phyloP scores from a whole-genome alignment of 2,329 filamentous ascomycete species.

The Talaromyces sp. region DNA sequence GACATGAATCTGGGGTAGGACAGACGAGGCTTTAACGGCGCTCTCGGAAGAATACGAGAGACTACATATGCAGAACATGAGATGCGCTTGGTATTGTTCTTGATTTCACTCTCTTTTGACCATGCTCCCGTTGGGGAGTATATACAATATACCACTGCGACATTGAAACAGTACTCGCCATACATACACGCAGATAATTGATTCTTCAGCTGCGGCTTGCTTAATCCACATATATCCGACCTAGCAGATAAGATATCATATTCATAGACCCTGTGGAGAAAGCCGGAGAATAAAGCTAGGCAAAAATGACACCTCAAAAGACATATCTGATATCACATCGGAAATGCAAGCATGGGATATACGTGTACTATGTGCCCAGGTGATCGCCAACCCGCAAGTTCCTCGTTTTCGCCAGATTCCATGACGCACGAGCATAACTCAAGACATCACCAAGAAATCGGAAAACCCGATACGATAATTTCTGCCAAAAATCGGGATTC shows the following conservation, averaged over 20 bases:
- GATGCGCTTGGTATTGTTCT: no score
- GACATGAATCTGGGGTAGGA: not conserved
- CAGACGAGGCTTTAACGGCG: not conserved
- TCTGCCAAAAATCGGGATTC: not conserved
- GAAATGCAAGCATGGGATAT: not conserved
- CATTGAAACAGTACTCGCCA: not conserved
- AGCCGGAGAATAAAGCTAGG: not conserved
- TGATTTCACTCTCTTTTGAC: no score
- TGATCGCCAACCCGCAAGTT: not conserved
- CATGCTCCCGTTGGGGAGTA: no score
- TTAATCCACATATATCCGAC: not conserved
- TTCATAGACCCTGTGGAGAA: not conserved
- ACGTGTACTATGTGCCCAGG: not conserved
- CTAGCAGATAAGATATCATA: not conserved
- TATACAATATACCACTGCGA: no score
- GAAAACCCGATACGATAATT: not conserved
- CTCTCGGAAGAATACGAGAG: not conserved
- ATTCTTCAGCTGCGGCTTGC: not conserved
- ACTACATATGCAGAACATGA: no score
- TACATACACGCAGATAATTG: not conserved
- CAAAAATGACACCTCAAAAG: not conserved
- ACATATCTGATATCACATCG: constrained; percentile 8
- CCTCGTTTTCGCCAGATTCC: not conserved
- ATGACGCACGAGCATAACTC: not conserved
- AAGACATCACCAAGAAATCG: not conserved